These are phyloP conservation scores for Serendipita sp. DNA, from an alignment of 768 basidiomycete genomes.

Conservation along the genomic window DNA sequence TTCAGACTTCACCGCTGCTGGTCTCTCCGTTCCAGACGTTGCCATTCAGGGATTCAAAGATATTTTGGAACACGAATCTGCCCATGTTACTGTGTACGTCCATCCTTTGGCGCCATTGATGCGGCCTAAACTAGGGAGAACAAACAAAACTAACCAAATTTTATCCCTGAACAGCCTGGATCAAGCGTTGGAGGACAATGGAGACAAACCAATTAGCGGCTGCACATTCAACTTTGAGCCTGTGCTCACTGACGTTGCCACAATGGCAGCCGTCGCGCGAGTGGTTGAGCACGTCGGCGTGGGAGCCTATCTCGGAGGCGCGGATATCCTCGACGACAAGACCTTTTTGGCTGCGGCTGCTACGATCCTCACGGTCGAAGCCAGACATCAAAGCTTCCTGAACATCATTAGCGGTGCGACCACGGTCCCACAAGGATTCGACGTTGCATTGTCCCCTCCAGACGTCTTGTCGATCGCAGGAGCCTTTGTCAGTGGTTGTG, in stretches of 20 bases:
- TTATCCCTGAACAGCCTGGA: conserved; percentile 26
- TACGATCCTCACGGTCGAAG: conserved; percentile 63
- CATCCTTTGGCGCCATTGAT: not conserved
- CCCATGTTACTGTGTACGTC: conserved; percentile 29
- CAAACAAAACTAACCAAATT: no score
- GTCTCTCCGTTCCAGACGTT: conserved; percentile 39
- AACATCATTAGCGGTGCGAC: conserved; percentile 45
- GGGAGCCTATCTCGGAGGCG: conserved; percentile 59
- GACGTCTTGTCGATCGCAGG: conserved; percentile 59
- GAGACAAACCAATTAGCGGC: conserved; percentile 33
- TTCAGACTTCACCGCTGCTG: conserved; percentile 47
- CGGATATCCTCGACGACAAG: conserved; percentile 45
- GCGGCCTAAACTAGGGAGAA: not conserved
- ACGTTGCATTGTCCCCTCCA: conserved; percentile 49
- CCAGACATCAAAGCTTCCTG: conserved; percentile 67
- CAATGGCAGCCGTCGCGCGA: conserved; percentile 58
- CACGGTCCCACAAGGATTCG: conserved; percentile 54
- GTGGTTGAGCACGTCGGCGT: conserved; percentile 66
- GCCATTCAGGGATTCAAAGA: conserved; percentile 42
- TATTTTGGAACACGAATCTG: conserved; percentile 31
- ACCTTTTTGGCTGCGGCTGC: conserved; percentile 47
- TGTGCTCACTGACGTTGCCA: conserved; percentile 46
- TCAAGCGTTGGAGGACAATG: conserved; percentile 31
- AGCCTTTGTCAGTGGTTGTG: conserved; percentile 54
- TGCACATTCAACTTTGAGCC: conserved; percentile 58